These are phyloP conservation scores for Trichoderma semiorbis DNA, from an alignment of 2,329 filamentous ascomycete genomes.

Conservation along the genomic window DNA sequence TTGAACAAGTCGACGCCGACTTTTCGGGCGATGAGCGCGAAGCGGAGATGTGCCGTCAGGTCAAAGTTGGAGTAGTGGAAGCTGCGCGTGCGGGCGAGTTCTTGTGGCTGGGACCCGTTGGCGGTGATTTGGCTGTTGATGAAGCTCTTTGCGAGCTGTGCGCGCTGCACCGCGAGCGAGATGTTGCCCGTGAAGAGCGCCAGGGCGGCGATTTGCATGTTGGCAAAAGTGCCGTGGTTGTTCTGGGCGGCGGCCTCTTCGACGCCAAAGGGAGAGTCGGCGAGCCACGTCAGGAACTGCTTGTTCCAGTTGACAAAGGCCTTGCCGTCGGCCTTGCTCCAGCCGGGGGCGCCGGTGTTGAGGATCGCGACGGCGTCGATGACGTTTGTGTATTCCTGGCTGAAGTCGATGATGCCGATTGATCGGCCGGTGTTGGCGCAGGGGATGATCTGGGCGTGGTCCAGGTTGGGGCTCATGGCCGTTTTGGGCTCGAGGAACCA, in stretches of 20 bases:
- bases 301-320: conserved; percentile 26
- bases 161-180: conserved; percentile 7
- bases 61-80: conserved; percentile 31
- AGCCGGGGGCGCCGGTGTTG: conserved; percentile 22
- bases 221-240: conserved; percentile 28
- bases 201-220: conserved; percentile 26
- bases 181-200: conserved; percentile 27
- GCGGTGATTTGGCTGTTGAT: conserved; percentile 24
- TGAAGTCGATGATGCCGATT: conserved; percentile 28
- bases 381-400: conserved; percentile 27
- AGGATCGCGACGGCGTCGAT: conserved; percentile 26
- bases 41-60: conserved; percentile 22
- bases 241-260: conserved; percentile 21
- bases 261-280: conserved; percentile 24
- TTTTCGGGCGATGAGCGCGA: conserved; percentile 22
- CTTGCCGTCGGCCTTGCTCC: conserved; percentile 20
- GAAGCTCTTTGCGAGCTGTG: conserved; percentile 6
- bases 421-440: conserved; percentile 23
- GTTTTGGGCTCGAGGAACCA: conserved; percentile 27
- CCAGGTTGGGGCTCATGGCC: conserved; percentile 28
- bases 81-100: conserved; percentile 27
- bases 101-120: conserved; percentile 26
- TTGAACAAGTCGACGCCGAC: conserved; percentile 25
- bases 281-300: conserved; percentile 26
- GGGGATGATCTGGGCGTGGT: conserved; percentile 25